Base-by-base conservation (phyloP, 495 filamentous ascomycete species). In the Clavariopsis aquatica region DNA sequence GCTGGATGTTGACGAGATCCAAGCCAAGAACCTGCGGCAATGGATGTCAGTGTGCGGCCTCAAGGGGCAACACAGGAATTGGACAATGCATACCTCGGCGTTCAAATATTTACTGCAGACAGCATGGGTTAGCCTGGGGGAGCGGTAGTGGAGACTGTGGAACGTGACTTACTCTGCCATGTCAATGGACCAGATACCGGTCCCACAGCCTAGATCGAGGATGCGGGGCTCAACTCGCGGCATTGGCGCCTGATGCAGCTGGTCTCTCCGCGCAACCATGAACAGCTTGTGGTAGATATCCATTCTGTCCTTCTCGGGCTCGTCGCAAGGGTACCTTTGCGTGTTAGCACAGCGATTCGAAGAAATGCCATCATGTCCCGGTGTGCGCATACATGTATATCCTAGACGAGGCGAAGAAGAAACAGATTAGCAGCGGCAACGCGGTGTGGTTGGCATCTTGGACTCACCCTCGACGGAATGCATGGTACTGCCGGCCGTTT, bases 131-230 rank as follows among this genome's bases (percentile, higher is more conserved):
- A 71, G 69, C 65, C 46, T 24, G 6, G 22, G 57, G 46, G 22
- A 15, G 52, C 54, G 10, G 22, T 54, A 60, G 29, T 46, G 57
- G 52, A 66, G 41, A 43, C 34, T 54, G 54, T 47, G 53, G 62
- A 51, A 65, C 47, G 45, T 47, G 65, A 81, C 87, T 77, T 78
- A 89, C 86, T 89, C 85, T 62, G 89, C 89, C 76, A 96, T 87
- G 66, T 94, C 89, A 69, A 95, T 93, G 22, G 85, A 83, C 93
- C 93, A 96, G 51, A 96, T 93, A 5, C 93, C 92, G 0, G 93
- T 96, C 12, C 93, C 93, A 64, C 88, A 91, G 26, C 93, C 93
- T 51, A 96, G 73, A 73, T 97, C 93, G 23, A 97, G 77, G 41
- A 96, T 73, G 69, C 69, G 68, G 57, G 65, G 60, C 47, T 52